Conservation (phyloP, 345 rosid genomes). For the Laguncularia racemosa region DNA sequence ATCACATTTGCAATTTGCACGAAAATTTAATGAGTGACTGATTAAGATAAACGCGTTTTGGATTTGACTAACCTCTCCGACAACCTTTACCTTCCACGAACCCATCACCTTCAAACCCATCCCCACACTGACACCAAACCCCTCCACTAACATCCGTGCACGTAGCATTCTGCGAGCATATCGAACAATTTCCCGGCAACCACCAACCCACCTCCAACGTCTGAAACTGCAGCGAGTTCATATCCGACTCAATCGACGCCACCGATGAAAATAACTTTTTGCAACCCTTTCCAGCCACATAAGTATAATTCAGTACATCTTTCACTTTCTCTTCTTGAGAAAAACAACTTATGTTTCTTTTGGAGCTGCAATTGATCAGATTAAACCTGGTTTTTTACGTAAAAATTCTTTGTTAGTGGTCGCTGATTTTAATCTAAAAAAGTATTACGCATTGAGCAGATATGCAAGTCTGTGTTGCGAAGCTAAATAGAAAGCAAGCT, state of each 20-base stretch:
- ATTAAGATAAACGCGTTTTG: not conserved
- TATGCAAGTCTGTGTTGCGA: too few relatives aligned
- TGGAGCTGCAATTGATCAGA: constrained; percentile 10
- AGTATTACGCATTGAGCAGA: too few relatives aligned
- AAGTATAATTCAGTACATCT: constrained; percentile 16
- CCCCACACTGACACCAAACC: constrained; percentile 45
- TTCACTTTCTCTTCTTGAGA: not conserved
- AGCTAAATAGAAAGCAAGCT: too few relatives aligned
- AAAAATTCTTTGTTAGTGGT: too few relatives aligned
- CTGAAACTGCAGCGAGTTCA: constrained; percentile 38
- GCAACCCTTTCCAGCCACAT: constrained; percentile 27
- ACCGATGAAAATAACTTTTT: constrained; percentile 44
- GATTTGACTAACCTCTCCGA: constrained; percentile 48
- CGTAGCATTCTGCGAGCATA: constrained; percentile 27
- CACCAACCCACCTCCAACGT: constrained; percentile 66
- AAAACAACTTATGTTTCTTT: constrained; percentile 39
- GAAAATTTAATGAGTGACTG: too few relatives aligned
- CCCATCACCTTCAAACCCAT: constrained; percentile 58
- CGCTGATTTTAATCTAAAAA: too few relatives aligned
- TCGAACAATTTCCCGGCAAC: constrained; percentile 30
- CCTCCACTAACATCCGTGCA: constrained; percentile 22
- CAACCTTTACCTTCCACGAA: constrained; percentile 43
- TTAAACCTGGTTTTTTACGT: constrained; percentile 6
- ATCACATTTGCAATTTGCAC: too few relatives aligned
- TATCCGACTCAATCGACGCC: constrained; percentile 20